A percentile compares a stretch with the other conserved stretches of the same genome.
Conservation (phyloP, 352 stramenopile species). For the Phytophthora aleatoria region DNA sequence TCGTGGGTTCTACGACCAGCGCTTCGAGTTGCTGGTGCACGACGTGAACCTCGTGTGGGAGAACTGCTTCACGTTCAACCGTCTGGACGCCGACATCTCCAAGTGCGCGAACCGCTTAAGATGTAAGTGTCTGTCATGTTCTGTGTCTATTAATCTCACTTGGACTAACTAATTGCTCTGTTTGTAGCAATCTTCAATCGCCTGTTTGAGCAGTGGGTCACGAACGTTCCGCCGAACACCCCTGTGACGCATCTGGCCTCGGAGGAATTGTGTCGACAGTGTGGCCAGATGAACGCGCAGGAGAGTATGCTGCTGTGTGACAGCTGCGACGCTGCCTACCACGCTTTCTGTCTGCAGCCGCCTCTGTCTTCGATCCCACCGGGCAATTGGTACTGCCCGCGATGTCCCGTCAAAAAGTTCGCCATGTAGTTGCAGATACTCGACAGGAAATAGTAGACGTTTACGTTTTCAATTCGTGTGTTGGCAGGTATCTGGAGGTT, state of each 20-base stretch:
- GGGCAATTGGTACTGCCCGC: conserved; percentile 83
- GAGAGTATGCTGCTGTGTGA: conserved; percentile 86
- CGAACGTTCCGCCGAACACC: conserved; percentile 54
- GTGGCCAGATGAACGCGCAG: conserved; percentile 60
- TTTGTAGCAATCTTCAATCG: conserved; percentile 78
- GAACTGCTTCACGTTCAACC: conserved; percentile 89
- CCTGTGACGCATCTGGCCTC: conserved; percentile 54
- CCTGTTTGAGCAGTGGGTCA: conserved; percentile 81
- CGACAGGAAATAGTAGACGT: conserved; percentile 10
- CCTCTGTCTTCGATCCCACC: conserved; percentile 62
- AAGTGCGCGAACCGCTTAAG: conserved; percentile 74
- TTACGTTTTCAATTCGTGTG: conserved; percentile 10
- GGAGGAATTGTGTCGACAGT: conserved; percentile 77
- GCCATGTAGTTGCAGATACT: conserved; percentile 39
- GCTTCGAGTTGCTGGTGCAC: conserved; percentile 53
- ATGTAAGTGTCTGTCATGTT: conserved; percentile 49
- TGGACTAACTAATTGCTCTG: conserved; percentile 13
- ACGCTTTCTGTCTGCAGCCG: conserved; percentile 80
- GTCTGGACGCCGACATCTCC: conserved; percentile 79
- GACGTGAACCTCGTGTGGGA: conserved; percentile 84
- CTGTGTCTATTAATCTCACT: background rate
- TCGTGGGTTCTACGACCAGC: conserved; percentile 64
- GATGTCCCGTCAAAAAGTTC: conserved; percentile 63
- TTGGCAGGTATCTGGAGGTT: conserved; percentile 5
- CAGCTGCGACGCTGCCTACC: conserved; percentile 84